Percentiles rank a stretch among this genome's conserved stretches.
Conservation (phyloP, 352 stramenopile species). For the Globisporangium mamillatum region DNA sequence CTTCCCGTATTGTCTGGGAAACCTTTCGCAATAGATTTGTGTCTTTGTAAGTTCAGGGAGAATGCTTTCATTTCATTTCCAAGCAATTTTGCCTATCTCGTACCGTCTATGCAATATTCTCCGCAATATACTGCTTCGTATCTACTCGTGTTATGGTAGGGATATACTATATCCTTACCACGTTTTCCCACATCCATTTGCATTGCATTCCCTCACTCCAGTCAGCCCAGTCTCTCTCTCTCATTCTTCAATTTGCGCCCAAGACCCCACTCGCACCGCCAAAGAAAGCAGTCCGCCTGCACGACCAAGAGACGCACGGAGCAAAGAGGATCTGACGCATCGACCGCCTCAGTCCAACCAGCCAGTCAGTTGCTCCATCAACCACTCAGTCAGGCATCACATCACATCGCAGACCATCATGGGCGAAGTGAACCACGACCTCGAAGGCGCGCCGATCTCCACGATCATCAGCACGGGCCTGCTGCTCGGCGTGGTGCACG, state of each 20-base stretch:
- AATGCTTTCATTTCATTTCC: too few species aligned
- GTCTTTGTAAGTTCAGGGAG: too few species aligned
- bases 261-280: neutral
- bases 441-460: conserved; percentile 30
- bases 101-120: too few species aligned
- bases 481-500: conserved; percentile 49
- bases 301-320: neutral
- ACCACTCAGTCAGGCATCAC: neutral
- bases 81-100: too few species aligned
- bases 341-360: neutral
- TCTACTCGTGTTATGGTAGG: too few species aligned
- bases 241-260: neutral
- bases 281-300: neutral
- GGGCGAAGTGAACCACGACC: conserved; percentile 33
- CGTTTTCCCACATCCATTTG: neutral
- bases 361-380: neutral
- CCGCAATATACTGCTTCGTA: too few species aligned
- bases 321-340: neutral
- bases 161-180: too few species aligned
- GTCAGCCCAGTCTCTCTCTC: neutral
- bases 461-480: conserved; percentile 52
- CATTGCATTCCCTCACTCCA: too few species aligned
- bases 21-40: too few species aligned
- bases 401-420: conserved; percentile 13
- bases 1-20: too few species aligned